Evolutionary conservation across 768 basidiomycete genomes (phyloP).

Genomic region (Psilocybe cubensis): DNA sequence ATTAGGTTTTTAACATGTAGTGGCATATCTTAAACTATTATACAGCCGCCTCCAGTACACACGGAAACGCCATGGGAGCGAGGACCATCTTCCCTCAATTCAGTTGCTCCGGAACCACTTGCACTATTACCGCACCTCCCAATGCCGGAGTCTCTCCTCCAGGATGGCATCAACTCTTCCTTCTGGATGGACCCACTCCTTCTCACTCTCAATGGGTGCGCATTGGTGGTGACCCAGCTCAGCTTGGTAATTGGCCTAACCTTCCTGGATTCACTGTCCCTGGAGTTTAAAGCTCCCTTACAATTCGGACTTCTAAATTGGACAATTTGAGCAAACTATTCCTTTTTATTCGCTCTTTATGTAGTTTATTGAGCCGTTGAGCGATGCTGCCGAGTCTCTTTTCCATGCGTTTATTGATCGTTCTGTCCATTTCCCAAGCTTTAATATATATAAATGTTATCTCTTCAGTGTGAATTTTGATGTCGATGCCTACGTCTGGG

Average conservation of each 20-base stretch:
- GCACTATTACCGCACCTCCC: constrained; percentile 80
- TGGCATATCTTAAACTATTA: constrained; percentile 7
- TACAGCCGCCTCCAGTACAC: constrained; percentile 72
- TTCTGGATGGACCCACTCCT: constrained; percentile 80
- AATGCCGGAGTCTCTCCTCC: constrained; percentile 71
- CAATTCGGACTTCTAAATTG: background rate
- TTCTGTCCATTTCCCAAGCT: background rate
- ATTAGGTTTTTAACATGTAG: background rate
- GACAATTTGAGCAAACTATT: background rate
- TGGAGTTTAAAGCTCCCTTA: constrained; percentile 42
- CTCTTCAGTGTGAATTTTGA: background rate
- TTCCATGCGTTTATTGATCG: background rate
- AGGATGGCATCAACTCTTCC: constrained; percentile 76
- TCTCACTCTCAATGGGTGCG: constrained; percentile 76
- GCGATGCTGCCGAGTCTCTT: background rate
- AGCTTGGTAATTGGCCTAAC: constrained; percentile 75
- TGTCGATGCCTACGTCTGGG: too few relatives aligned
- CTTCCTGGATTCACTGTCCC: constrained; percentile 70
- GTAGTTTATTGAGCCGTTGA: constrained; percentile 6
- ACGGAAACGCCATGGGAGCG: constrained; percentile 78
- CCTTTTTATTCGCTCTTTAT: constrained; percentile 8
- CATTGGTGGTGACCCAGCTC: constrained; percentile 75
- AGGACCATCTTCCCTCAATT: constrained; percentile 77
- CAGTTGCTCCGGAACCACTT: constrained; percentile 65
- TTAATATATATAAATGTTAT: background rate